phyloP scores from a whole-genome alignment of 345 rosid genomes.

The Erysimum cheiranthoides region DNA sequence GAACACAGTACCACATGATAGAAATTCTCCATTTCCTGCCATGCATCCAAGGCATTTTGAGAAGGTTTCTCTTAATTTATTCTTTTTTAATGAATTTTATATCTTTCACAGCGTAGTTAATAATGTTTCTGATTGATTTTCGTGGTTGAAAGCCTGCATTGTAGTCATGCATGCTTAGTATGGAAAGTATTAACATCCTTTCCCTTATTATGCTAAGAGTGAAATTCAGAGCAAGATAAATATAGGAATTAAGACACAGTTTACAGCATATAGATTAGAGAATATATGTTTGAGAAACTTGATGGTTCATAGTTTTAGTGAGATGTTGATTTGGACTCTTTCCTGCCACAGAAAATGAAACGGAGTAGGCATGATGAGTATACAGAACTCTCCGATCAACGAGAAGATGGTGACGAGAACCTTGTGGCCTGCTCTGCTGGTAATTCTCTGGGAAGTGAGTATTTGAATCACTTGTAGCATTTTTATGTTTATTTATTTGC shows the following conservation, averaged over 20 bases:
- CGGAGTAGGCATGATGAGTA: slow-evolving; percentile 55
- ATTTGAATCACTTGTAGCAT: slow-evolving; percentile 31
- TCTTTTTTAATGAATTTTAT: neutral
- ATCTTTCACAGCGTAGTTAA: neutral
- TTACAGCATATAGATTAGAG: neutral
- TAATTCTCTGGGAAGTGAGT: slow-evolving; percentile 81
- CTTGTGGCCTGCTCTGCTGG: slow-evolving; percentile 58
- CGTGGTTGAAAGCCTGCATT: slow-evolving; percentile 17
- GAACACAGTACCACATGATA: slow-evolving; percentile 62
- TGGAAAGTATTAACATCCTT: slow-evolving; percentile 29
- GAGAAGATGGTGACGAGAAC: slow-evolving; percentile 72
- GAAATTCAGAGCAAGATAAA: slow-evolving; percentile 56
- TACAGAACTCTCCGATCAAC: slow-evolving; percentile 63
- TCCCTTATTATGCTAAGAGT: slow-evolving; percentile 56
- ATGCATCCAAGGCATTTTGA: slow-evolving; percentile 63
- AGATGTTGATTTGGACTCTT: slow-evolving; percentile 61
- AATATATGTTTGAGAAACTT: slow-evolving; percentile 57
- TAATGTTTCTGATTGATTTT: slow-evolving; percentile 3
- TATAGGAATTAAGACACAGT: slow-evolving; percentile 57
- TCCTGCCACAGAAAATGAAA: slow-evolving; percentile 64
- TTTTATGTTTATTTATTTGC: neutral
- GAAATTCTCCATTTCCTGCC: slow-evolving; percentile 60
- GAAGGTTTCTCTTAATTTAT: slow-evolving; percentile 60
- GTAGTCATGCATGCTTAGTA: slow-evolving; percentile 44
- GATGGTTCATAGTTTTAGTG: slow-evolving; percentile 62